Percentiles rank a stretch among this genome's conserved stretches.
phyloP scores from a whole-genome alignment of 495 filamentous ascomycete species.

The Neurospora cerealis region DNA sequence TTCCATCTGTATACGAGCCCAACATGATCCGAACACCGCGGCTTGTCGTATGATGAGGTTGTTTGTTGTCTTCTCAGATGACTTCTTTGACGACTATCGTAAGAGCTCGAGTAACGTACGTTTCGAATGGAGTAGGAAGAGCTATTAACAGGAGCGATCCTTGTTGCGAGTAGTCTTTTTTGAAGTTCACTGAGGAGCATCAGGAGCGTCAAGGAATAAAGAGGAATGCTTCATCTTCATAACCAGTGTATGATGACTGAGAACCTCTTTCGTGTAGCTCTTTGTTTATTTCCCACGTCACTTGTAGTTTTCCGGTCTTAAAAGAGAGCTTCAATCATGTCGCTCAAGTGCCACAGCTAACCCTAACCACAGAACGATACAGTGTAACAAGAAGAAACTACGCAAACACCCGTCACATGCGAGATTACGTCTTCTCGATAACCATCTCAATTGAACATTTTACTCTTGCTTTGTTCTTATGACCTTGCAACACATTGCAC shows the following conservation, averaged over 20 bases:
- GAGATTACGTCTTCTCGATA: background rate
- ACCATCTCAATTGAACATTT: background rate
- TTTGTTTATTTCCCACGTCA: background rate
- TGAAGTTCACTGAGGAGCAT: background rate
- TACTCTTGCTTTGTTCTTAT: background rate
- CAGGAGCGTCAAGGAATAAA: background rate
- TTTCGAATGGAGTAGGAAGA: background rate
- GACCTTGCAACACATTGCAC: background rate
- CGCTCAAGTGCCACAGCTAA: background rate
- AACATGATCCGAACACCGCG: background rate
- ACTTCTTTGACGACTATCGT: background rate
- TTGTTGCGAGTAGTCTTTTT: background rate
- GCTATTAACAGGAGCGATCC: background rate
- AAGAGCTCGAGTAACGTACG: background rate
- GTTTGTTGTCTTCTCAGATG: background rate
- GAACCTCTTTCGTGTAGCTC: background rate
- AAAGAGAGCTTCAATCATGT: background rate
- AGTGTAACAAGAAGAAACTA: background rate
- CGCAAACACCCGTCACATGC: background rate
- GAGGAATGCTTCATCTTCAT: background rate
- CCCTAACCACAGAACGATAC: background rate
- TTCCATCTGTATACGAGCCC: background rate
- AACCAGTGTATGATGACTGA: background rate
- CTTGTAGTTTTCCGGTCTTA: background rate
- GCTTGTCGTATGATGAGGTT: background rate